A percentile compares a stretch with the other conserved stretches of the same genome.
Evolutionary conservation across 306 rosid species (phyloP).

Genomic region (Geum urbanum): DNA sequence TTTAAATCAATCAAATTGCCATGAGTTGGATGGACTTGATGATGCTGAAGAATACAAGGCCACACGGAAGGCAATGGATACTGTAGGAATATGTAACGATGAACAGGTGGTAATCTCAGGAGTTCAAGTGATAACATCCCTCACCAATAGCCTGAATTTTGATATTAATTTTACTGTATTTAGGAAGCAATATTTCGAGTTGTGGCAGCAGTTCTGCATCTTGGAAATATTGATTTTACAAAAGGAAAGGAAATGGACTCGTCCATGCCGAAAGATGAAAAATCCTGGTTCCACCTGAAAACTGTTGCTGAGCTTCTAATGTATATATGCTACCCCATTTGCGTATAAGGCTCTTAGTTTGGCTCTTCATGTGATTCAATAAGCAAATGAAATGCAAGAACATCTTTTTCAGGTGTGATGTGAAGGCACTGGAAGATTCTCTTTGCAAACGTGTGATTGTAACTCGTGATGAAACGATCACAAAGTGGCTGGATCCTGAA

Average conservation of each 20-base stretch:
- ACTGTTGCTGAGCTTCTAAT: conserved; percentile 91
- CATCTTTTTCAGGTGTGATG: conserved; percentile 74
- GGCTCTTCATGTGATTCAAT: conserved; percentile 25
- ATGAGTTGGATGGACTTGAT: conserved; percentile 77
- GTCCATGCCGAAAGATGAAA: conserved; percentile 82
- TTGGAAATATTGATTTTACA: conserved; percentile 90
- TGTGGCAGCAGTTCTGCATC: conserved; percentile 95
- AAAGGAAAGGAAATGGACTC: conserved; percentile 93
- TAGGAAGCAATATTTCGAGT: conserved; percentile 98
- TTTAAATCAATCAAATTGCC: conserved; percentile 84
- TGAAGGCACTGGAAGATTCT: conserved; percentile 88
- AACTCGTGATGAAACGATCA: conserved; percentile 92
- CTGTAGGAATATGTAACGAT: conserved; percentile 83
- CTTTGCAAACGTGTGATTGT: conserved; percentile 98
- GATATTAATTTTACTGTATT: conserved; percentile 13
- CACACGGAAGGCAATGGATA: conserved; percentile 89
- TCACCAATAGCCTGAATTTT: conserved; percentile 22
- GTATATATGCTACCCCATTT: conserved; percentile 38
- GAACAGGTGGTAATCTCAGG: conserved; percentile 65
- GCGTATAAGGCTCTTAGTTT: conserved; percentile 19
- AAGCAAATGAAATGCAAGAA: conserved; percentile 19
- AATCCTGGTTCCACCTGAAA: conserved; percentile 75
- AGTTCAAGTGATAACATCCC: conserved; percentile 24
- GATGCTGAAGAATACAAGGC: conserved; percentile 74
- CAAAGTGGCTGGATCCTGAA: conserved; percentile 90